Evolutionary conservation across 441 rosid genomes (phyloP).

Genomic region (Euphorbia celastroides): DNA sequence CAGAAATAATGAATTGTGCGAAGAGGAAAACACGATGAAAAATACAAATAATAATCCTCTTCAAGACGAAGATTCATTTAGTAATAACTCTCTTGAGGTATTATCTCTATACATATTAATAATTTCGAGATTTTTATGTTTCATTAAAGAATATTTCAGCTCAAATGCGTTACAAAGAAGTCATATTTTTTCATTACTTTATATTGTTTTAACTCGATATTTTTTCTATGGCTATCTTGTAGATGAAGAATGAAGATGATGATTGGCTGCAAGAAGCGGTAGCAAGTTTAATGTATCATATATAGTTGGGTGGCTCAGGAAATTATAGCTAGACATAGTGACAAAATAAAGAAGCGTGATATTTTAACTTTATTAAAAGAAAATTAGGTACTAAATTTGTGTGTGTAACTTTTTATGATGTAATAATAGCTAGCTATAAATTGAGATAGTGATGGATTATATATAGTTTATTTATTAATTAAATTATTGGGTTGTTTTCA

Average conservation of each 20-base stretch:
- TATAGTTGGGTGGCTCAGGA: conserved; percentile 23
- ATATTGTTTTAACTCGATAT: too few relatives aligned
- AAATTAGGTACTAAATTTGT: not conserved
- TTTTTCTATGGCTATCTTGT: conserved; percentile 10
- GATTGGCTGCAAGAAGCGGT: conserved; percentile 82
- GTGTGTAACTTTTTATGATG: not conserved
- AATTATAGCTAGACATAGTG: not conserved
- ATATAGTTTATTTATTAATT: not conserved
- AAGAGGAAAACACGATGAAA: conserved; percentile 42
- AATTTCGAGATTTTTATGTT: too few relatives aligned
- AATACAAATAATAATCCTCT: conserved; percentile 32
- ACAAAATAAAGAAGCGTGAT: not conserved
- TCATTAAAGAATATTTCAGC: too few relatives aligned
- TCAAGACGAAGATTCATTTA: conserved; percentile 38
- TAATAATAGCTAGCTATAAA: conserved; percentile 13
- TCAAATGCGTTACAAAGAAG: too few relatives aligned
- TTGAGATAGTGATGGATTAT: not conserved
- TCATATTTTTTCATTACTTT: too few relatives aligned
- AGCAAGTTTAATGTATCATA: conserved; percentile 64
- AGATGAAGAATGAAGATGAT: conserved; percentile 55
- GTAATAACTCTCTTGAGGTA: conserved; percentile 45
- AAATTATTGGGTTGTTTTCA: conserved; percentile 18
- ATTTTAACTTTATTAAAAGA: not conserved
- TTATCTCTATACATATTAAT: too few relatives aligned
- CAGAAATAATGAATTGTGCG: conserved; percentile 56